phyloP scores from a whole-genome alignment of 2,329 filamentous ascomycete genomes.

The Stachybotrys chlorohalonatus region DNA sequence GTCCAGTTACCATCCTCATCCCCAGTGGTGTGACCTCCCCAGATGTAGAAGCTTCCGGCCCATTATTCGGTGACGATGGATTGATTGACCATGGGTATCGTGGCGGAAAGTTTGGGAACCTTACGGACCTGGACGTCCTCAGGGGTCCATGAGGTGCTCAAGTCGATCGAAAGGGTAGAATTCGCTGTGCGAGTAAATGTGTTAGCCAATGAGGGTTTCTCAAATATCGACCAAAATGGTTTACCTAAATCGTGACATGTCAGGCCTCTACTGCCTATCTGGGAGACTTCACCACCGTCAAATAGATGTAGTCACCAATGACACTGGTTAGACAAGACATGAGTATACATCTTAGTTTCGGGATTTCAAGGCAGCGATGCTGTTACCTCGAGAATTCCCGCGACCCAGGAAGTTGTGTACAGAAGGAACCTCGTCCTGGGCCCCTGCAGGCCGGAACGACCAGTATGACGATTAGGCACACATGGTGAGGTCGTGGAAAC shows the following conservation, averaged over 20 bases:
- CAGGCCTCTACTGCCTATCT: neutral
- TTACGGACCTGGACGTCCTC: neutral
- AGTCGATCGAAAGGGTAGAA: neutral
- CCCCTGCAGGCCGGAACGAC: neutral
- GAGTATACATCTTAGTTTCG: neutral
- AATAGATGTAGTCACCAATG: neutral
- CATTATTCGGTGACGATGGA: neutral
- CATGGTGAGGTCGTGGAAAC: no score
- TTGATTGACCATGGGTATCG: neutral
- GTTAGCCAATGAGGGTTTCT: neutral
- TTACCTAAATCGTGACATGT: neutral
- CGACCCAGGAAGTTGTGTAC: neutral
- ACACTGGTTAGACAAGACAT: neutral
- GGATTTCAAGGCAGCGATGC: neutral
- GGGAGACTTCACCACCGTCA: neutral
- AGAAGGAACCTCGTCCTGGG: neutral
- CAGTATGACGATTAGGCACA: no score
- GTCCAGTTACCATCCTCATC: neutral
- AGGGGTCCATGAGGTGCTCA: neutral
- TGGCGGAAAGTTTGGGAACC: neutral
- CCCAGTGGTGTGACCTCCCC: neutral
- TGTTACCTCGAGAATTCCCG: neutral
- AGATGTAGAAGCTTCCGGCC: neutral
- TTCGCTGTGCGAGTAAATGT: neutral
- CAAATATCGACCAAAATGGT: neutral